phyloP scores from a whole-genome alignment of 345 rosid genomes.

The Zanthoxylum bungeanum region DNA sequence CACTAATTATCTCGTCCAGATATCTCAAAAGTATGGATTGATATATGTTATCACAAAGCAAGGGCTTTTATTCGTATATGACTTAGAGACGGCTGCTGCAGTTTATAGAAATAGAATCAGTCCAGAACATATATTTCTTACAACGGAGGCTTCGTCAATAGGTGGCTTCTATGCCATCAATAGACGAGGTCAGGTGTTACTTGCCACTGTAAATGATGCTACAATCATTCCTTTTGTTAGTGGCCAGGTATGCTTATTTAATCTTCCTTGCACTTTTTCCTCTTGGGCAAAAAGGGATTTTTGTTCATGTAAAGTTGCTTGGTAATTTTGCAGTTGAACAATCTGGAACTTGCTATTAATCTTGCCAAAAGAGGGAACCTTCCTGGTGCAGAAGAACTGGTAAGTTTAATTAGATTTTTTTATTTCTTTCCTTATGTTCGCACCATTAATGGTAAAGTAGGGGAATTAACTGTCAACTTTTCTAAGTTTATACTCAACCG shows the following conservation, averaged over 20 bases:
- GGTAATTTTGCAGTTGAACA: constrained; percentile 57
- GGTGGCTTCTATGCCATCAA: constrained; percentile 96
- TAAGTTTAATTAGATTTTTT: constrained; percentile 20
- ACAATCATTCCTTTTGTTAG: constrained; percentile 93
- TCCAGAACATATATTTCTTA: constrained; percentile 97
- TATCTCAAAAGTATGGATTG: constrained; percentile 90
- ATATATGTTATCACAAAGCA: constrained; percentile 93
- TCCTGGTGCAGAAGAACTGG: constrained; percentile 99
- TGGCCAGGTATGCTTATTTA: constrained; percentile 66
- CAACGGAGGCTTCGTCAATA: constrained; percentile 77
- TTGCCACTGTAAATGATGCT: constrained; percentile 92
- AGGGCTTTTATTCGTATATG: constrained; percentile 94
- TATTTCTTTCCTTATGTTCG: not conserved
- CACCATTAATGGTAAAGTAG: too few species aligned
- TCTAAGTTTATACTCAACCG: too few species aligned
- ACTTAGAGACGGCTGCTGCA: constrained; percentile 95
- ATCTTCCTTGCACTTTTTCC: not conserved
- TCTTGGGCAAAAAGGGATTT: not conserved
- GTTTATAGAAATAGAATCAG: constrained; percentile 95
- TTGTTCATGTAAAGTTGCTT: not conserved
- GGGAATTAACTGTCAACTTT: too few species aligned
- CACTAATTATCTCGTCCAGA: constrained; percentile 45
- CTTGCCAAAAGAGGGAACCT: constrained; percentile 99
- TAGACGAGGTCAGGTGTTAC: constrained; percentile 81
- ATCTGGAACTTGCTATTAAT: constrained; percentile 96